phyloP scores from a whole-genome alignment of 371 early-diverging fungal genomes.

The Cokeromyces recurvatus region DNA sequence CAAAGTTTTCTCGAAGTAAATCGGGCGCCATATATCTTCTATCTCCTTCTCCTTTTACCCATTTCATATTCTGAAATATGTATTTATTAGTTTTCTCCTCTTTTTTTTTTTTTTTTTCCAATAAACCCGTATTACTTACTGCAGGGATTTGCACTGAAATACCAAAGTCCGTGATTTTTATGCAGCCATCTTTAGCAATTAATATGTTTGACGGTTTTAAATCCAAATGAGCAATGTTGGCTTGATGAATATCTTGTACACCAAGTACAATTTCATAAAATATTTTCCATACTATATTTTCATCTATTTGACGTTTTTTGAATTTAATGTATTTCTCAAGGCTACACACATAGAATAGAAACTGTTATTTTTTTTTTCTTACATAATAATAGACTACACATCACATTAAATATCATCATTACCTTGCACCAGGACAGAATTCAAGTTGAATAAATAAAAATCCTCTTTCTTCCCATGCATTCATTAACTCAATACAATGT shows the following conservation, averaged over 20 bases:
- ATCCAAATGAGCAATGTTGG: constrained; percentile 77
- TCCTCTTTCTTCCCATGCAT: constrained; percentile 93
- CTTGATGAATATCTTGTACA: constrained; percentile 68
- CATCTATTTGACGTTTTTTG: constrained; percentile 43
- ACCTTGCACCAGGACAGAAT: constrained; percentile 78
- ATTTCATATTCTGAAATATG: constrained; percentile 14
- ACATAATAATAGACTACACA: too few species aligned
- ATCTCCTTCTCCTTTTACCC: constrained; percentile 85
- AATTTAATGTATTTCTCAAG: constrained; percentile 20
- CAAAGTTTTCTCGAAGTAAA: constrained; percentile 69
- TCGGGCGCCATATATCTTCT: constrained; percentile 95
- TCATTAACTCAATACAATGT: constrained; percentile 63
- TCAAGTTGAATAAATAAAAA: constrained; percentile 86
- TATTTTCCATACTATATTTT: constrained; percentile 73
- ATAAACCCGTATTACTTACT: too few species aligned
- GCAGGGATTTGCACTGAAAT: constrained; percentile 62
- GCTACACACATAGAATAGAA: too few species aligned
- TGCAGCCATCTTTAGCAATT: constrained; percentile 51
- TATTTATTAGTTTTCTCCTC: too few species aligned
- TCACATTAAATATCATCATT: too few species aligned
- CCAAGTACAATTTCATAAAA: constrained; percentile 74
- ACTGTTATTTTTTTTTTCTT: too few species aligned
- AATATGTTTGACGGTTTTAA: constrained; percentile 88
- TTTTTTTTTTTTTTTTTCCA: too few species aligned
- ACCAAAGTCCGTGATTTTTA: constrained; percentile 92